Evolutionary conservation across 1,284 basidiomycete species (phyloP).

Genomic region (Phenoliferia sp.): DNA sequence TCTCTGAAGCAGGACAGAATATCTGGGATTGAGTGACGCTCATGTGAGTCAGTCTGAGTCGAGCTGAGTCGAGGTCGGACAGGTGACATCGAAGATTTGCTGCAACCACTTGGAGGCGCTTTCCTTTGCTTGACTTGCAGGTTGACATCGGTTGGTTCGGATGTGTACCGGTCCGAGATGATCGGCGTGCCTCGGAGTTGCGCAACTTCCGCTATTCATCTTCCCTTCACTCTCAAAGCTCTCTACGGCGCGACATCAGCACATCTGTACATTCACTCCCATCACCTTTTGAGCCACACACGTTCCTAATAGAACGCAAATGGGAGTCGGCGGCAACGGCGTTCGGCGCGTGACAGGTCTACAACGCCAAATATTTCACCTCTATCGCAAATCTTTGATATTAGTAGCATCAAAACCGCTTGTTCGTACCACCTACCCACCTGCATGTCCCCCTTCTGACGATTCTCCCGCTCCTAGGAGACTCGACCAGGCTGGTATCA

Average conservation of each 20-base stretch:
- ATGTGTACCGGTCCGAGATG: no score
- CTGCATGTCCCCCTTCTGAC: neutral
- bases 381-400: slow-evolving; percentile 31
- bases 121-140: no score
- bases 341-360: slow-evolving; percentile 25
- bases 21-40: neutral
- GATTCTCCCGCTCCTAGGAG: slow-evolving; percentile 14
- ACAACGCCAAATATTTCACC: slow-evolving; percentile 26
- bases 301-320: no score
- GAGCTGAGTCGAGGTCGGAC: neutral
- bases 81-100: no score
- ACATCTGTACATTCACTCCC: no score
- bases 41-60: neutral
- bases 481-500: slow-evolving; percentile 31
- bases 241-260: no score
- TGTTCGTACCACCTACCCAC: neutral
- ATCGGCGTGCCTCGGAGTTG: no score
- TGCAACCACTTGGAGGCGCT: no score
- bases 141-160: no score
- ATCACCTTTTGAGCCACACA: no score
- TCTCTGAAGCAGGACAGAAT: neutral
- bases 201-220: no score
- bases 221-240: no score
- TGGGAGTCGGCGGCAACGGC: neutral
- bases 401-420: slow-evolving; percentile 32